Evolutionary conservation across 2,329 filamentous ascomycete genomes (phyloP).

Genomic region (Dendryphion nanum): DNA sequence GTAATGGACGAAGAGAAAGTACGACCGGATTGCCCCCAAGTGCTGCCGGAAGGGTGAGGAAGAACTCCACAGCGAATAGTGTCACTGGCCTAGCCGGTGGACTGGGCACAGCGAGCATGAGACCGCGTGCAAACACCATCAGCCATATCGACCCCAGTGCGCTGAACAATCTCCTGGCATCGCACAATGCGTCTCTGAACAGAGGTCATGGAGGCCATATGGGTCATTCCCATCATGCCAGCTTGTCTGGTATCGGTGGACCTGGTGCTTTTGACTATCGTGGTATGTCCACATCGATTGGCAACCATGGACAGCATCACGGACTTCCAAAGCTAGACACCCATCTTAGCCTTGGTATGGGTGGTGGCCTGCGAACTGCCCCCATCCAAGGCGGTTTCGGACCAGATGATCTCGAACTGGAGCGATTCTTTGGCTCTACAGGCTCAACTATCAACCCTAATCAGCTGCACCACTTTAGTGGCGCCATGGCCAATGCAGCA

Average conservation of each 20-base stretch:
- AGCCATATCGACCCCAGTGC: conserved; percentile 81
- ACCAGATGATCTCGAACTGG: conserved; percentile 65
- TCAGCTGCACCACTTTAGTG: conserved; percentile 82
- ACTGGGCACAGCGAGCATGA: conserved; percentile 60
- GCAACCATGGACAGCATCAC: conserved; percentile 64
- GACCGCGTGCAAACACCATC: conserved; percentile 92
- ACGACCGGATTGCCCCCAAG: conserved; percentile 69
- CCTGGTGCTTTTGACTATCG: conserved; percentile 63
- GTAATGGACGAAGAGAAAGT: conserved; percentile 83
- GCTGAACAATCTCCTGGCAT: conserved; percentile 66
- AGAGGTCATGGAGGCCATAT: conserved; percentile 51
- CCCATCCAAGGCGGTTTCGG: conserved; percentile 58
- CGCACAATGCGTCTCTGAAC: conserved; percentile 52
- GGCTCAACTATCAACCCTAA: conserved; percentile 63
- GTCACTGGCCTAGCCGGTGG: conserved; percentile 49
- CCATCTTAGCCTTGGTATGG: conserved; percentile 65
- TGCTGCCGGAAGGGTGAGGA: conserved; percentile 73
- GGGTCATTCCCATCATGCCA: conserved; percentile 68
- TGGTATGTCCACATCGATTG: conserved; percentile 68
- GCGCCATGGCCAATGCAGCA: conserved; percentile 62
- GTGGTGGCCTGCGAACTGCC: conserved; percentile 73
- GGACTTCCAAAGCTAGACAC: conserved; percentile 83
- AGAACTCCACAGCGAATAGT: conserved; percentile 79
- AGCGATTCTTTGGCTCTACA: conserved; percentile 64
- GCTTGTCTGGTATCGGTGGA: conserved; percentile 64